Evolutionary conservation across 1,284 basidiomycete genomes (phyloP).

Genomic region (Ustilago shanxiensis): DNA sequence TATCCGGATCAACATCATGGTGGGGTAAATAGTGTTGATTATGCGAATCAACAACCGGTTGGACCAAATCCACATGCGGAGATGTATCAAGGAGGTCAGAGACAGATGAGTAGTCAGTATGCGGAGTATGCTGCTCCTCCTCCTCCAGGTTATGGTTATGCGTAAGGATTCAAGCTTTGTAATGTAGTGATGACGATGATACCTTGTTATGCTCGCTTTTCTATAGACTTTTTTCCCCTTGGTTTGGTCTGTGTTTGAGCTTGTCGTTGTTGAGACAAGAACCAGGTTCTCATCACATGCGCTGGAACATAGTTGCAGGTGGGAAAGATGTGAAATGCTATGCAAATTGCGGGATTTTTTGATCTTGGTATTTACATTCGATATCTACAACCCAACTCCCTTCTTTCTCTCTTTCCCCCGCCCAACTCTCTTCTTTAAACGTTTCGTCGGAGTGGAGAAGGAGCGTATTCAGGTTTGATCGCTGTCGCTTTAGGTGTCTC

Average conservation of each 20-base stretch:
- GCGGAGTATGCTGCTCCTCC: conserved; percentile 50
- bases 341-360: neutral
- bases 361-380: neutral
- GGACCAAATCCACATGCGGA: neutral
- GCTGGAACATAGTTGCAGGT: too few species aligned
- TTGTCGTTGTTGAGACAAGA: too few species aligned
- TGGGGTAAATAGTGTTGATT: neutral
- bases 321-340: neutral
- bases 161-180: too few species aligned
- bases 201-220: neutral
- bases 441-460: conserved; percentile 39
- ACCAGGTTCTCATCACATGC: too few species aligned
- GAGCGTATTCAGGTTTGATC: conserved; percentile 16
- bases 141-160: conserved; percentile 48
- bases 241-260: too few species aligned
- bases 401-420: neutral
- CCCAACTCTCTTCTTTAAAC: conserved; percentile 4
- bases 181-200: neutral
- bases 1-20: conserved; percentile 22
- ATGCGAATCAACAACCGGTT: conserved; percentile 12
- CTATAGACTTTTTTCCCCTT: too few species aligned
- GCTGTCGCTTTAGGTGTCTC: conserved; percentile 37
- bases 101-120: conserved; percentile 31
- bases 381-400: neutral
- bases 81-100: conserved; percentile 2